A percentile compares a stretch with the other conserved stretches of the same genome.
These are phyloP conservation scores for Aspergillus arachidicola DNA, from an alignment of 2,329 filamentous ascomycete species.

Conservation along the genomic window DNA sequence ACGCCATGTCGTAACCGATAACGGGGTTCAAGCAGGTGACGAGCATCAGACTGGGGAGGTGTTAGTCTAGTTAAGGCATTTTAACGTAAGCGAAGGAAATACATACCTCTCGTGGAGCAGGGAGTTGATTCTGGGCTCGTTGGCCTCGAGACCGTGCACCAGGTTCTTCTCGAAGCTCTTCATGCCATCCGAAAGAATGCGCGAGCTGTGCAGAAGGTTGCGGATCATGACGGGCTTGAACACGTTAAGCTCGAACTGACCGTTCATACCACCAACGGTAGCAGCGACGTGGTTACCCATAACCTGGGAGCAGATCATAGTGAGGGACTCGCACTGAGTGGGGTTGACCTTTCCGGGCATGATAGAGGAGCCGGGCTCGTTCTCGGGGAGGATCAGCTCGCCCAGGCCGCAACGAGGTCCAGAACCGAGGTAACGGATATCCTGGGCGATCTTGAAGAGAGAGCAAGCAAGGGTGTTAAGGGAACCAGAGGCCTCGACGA, in stretches of 20 bases:
- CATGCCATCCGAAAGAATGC: constrained; percentile 90
- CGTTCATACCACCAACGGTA: constrained; percentile 93
- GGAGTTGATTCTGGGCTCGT: constrained; percentile 86
- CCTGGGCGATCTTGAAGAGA: constrained; percentile 97
- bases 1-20: constrained; percentile 96
- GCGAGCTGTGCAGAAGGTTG: constrained; percentile 89
- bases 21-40: constrained; percentile 97
- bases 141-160: constrained; percentile 82
- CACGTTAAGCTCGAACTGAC: constrained; percentile 98
- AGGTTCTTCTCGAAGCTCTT: constrained; percentile 93
- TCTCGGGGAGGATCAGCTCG: constrained; percentile 91
- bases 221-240: constrained; percentile 97
- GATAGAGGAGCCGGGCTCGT: constrained; percentile 96
- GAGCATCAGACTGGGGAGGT: constrained; percentile 76
- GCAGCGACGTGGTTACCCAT: constrained; percentile 96
- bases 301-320: constrained; percentile 96
- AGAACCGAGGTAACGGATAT: constrained; percentile 94
- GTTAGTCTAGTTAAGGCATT: constrained; percentile 24
- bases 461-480: constrained; percentile 91
- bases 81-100: background rate
- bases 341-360: constrained; percentile 99
- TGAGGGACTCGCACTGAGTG: constrained; percentile 95
- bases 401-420: constrained; percentile 94
- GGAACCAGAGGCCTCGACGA: constrained; percentile 90
- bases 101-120: constrained; percentile 92